phyloP scores from a whole-genome alignment of 179 eudicot species.

The Heliamphora pulchella region DNA sequence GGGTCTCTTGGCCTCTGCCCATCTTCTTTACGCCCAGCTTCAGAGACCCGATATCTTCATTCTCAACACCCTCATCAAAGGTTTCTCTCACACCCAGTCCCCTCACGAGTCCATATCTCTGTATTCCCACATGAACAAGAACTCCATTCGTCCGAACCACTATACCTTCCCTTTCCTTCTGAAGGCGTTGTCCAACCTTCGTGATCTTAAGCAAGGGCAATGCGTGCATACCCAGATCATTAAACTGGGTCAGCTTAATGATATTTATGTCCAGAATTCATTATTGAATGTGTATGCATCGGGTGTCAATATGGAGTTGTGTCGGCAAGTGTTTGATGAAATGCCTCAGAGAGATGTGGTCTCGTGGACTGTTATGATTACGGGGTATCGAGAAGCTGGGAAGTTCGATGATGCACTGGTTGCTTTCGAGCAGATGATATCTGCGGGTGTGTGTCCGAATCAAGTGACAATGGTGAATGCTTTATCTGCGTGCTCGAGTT shows the following conservation, averaged over 20 bases:
- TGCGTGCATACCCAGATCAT: slow-evolving; percentile 31
- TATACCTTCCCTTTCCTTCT: slow-evolving; percentile 45
- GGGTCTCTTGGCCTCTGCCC: slow-evolving; percentile 25
- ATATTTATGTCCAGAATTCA: slow-evolving; percentile 38
- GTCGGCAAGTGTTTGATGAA: slow-evolving; percentile 42
- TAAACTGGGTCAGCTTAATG: slow-evolving; percentile 28
- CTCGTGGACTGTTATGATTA: slow-evolving; percentile 46
- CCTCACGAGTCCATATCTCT: slow-evolving; percentile 24
- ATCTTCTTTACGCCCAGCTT: slow-evolving; percentile 1
- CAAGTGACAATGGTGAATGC: slow-evolving; percentile 45
- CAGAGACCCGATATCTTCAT: slow-evolving; percentile 31
- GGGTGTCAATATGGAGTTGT: slow-evolving; percentile 27
- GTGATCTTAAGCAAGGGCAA: slow-evolving; percentile 21
- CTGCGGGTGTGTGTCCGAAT: slow-evolving; percentile 32
- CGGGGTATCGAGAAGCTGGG: slow-evolving; percentile 32
- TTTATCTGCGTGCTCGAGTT: slow-evolving; percentile 37
- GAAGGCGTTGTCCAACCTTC: slow-evolving; percentile 34
- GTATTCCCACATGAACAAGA: slow-evolving; percentile 32
- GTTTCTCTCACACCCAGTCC: slow-evolving; percentile 27
- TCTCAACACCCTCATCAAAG: slow-evolving; percentile 39
- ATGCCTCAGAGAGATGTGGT: slow-evolving; percentile 50
- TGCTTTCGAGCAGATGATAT: slow-evolving; percentile 35
- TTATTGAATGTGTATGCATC: slow-evolving; percentile 35
- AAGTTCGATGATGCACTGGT: slow-evolving; percentile 32
- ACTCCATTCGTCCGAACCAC: slow-evolving; percentile 23